Evolutionary conservation across 1,284 basidiomycete species (phyloP).

Genomic region (Ceratorhiza oryzae-sativae): DNA sequence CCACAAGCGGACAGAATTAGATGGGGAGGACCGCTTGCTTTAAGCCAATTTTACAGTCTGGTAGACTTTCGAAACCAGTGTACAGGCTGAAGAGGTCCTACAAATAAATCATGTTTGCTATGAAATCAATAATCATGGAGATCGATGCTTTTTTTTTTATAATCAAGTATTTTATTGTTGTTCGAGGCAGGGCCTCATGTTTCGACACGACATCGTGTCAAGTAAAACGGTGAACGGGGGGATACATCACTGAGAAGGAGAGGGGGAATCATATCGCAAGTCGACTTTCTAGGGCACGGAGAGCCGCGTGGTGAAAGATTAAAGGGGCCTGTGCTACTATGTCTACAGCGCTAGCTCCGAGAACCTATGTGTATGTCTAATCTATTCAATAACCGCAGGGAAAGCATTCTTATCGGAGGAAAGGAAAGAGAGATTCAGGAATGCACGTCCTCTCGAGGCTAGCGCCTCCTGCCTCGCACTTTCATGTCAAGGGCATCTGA

Average conservation of each 20-base stretch:
- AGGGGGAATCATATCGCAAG: not conserved
- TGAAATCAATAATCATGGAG: too few species aligned
- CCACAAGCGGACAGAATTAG: too few species aligned
- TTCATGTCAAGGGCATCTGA: not conserved
- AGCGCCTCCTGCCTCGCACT: not conserved
- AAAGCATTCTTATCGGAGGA: not conserved
- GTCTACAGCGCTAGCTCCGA: not conserved
- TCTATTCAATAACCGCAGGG: not conserved
- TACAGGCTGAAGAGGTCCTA: too few species aligned
- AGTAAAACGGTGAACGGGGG: not conserved
- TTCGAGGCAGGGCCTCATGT: not conserved
- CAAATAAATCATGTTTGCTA: too few species aligned
- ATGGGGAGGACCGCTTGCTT: too few species aligned
- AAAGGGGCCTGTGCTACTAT: not conserved
- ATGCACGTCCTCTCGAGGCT: not conserved
- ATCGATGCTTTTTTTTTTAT: not conserved
- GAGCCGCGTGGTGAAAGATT: not conserved
- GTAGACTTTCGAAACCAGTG: too few species aligned
- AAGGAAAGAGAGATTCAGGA: not conserved
- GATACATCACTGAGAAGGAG: not conserved
- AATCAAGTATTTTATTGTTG: not conserved
- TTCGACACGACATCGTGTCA: not conserved
- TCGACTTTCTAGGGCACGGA: not conserved
- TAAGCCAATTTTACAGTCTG: too few species aligned
- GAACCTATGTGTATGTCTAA: not conserved